Evolutionary conservation across 179 eudicot species (phyloP).

Genomic region (Beta macrorhiza): DNA sequence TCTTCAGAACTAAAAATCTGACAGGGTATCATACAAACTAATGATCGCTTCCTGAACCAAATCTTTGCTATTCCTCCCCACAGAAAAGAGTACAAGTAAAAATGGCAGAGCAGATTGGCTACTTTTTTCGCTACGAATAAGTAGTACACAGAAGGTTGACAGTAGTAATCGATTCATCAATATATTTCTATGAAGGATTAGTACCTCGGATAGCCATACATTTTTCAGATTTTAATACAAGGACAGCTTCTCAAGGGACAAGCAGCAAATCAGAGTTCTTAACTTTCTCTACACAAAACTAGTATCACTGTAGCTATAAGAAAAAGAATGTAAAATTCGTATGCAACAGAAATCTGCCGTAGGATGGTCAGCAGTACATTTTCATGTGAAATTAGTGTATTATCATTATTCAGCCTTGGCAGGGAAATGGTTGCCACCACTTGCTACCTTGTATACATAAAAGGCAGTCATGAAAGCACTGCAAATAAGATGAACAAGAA

Average conservation of each 20-base stretch:
- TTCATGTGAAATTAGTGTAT: neutral
- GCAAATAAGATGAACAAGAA: constrained; percentile 38
- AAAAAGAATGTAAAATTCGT: constrained; percentile 7
- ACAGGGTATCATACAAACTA: neutral
- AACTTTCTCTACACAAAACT: neutral
- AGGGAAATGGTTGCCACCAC: constrained; percentile 79
- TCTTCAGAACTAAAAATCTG: neutral
- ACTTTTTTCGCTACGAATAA: neutral
- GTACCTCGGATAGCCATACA: neutral
- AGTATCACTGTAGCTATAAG: neutral
- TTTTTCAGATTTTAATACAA: constrained; percentile 2
- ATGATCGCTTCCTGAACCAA: neutral
- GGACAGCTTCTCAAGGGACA: neutral
- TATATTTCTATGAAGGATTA: constrained; percentile 11
- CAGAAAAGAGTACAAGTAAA: no score
- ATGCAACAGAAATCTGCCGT: constrained; percentile 14
- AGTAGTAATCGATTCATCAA: neutral
- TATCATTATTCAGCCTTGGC: constrained; percentile 58
- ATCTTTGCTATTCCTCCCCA: neutral
- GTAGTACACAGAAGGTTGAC: neutral
- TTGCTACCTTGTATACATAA: constrained; percentile 81
- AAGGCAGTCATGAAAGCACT: constrained; percentile 84
- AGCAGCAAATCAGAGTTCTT: neutral
- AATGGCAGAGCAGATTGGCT: neutral
- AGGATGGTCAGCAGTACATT: neutral